Evolutionary conservation across 1,139 yeast species (phyloP), one percentile per base, ranked within the genome.

Genomic region (Suhomyces maxii): DNA sequence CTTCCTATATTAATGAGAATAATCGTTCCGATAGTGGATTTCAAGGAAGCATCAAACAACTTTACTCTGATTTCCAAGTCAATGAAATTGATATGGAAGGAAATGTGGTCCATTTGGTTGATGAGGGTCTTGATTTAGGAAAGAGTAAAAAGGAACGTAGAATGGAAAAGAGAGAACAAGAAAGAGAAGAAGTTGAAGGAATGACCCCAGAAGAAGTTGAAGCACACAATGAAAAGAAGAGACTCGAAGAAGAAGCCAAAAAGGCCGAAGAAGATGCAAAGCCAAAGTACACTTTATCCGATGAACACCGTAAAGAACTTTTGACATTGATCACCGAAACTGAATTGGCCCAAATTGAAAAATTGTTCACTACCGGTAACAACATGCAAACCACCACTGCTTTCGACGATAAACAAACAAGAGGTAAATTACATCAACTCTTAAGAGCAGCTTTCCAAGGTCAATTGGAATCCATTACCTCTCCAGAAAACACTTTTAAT

Each of bases 51-150:
- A 75, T 93, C 55, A 93, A 93, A 64, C 95, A 88, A 59, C 76
- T 97, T 52, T 90, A 90, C 67, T 84, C 96, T n/a, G 99, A 93
- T 64, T 95, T 95, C 63, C 77, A 89, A 61, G 99, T 93, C 38
- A 89, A 90, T 63, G 99, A 95, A 65, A 85, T 93, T 50, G 86
- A 77, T 50, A 56, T 69, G 30, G 69, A 80, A 26, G 95, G 89
- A 1, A 68, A 79, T 2, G 96, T 90, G 2, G 79, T 91, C 11
- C 93, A 85, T 61, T 73, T 93, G 53, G 62, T 68, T 4, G 96
- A 91, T 59, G 80, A 82, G 44, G 97, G 97, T 3, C 73, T 85
- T 42, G 79, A 79, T 42, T 53, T 68, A 41, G 79, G 79, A 3
- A 68, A 69, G 47, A 74, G 79, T 50, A 82, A 76, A 56, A 76